Evolutionary conservation across 805 yeast species (phyloP).

Genomic region (Metschnikowia sp.): DNA sequence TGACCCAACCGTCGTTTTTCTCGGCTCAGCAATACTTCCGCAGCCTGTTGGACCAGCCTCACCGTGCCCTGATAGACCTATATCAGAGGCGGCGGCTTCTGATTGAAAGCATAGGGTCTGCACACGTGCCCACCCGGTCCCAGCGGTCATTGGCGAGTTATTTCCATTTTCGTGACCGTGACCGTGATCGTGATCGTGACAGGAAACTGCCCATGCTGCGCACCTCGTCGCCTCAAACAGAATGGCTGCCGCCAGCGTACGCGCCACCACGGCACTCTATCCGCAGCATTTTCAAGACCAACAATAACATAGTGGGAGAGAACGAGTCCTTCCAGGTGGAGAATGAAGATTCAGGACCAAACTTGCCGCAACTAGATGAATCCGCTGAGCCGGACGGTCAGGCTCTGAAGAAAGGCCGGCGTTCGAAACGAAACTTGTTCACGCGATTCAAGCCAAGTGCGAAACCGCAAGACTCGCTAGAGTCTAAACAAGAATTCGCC

Average conservation of each 20-base stretch:
- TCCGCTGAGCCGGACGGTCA: constrained; percentile 4
- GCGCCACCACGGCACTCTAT: constrained; percentile 31
- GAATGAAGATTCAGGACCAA: not conserved
- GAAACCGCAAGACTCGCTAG: constrained; percentile 8
- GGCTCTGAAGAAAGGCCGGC: constrained; percentile 26
- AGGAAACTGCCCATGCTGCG: constrained; percentile 12
- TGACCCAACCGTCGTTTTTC: constrained; percentile 42
- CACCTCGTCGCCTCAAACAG: constrained; percentile 1
- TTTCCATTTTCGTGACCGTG: constrained; percentile 29
- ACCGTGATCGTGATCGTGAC: constrained; percentile 4
- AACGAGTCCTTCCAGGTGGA: not conserved
- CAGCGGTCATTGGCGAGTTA: constrained; percentile 33
- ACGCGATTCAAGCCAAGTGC: constrained; percentile 32
- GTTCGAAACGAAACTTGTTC: constrained; percentile 35
- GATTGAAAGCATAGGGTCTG: constrained; percentile 29
- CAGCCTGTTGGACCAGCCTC: constrained; percentile 36
- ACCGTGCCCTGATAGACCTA: constrained; percentile 34
- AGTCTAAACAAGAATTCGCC: not conserved
- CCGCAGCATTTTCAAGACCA: constrained; percentile 30
- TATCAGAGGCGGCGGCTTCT: constrained; percentile 27
- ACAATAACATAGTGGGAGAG: not conserved
- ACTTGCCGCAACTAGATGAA: not conserved
- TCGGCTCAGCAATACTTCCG: constrained; percentile 42
- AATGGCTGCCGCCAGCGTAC: constrained; percentile 4
- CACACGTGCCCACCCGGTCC: constrained; percentile 10